phyloP scores from a whole-genome alignment of 805 yeast species.

The Nakazawaea holstii region DNA sequence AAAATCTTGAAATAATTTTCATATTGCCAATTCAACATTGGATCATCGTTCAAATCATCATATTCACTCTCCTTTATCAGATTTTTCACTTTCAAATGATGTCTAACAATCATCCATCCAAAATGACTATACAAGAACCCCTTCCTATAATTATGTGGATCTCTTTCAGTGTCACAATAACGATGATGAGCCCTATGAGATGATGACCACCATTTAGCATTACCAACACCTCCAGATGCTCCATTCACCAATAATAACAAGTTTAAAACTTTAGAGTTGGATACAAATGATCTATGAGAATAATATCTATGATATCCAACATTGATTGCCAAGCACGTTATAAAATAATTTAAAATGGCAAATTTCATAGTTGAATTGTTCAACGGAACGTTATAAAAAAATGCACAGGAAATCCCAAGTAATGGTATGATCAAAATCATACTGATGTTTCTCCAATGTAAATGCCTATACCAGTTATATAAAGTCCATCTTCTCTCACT shows the following conservation, averaged over 20 bases:
- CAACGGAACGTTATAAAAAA: constrained; percentile 33
- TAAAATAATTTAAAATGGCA: constrained; percentile 47
- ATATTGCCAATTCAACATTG: constrained; percentile 62
- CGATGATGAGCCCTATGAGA: constrained; percentile 90
- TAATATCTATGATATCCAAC: constrained; percentile 80
- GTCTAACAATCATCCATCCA: constrained; percentile 79
- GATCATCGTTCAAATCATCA: constrained; percentile 61
- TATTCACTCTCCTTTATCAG: constrained; percentile 37
- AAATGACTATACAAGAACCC: constrained; percentile 81
- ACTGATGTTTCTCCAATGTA: constrained; percentile 68
- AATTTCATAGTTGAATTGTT: constrained; percentile 45
- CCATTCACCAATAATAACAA: constrained; percentile 55
- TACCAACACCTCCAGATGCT: constrained; percentile 70
- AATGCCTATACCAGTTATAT: constrained; percentile 63
- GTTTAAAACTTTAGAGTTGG: constrained; percentile 38
- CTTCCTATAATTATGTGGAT: constrained; percentile 79
- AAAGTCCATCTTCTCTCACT: constrained; percentile 75
- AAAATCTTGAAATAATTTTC: constrained; percentile 59
- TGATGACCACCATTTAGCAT: constrained; percentile 73
- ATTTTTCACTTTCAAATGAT: constrained; percentile 46
- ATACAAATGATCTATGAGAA: constrained; percentile 53
- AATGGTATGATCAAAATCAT: constrained; percentile 54
- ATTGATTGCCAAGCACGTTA: constrained; percentile 69
- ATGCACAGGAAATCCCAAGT: constrained; percentile 36
- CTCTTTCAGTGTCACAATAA: constrained; percentile 80